These are phyloP conservation scores for Trichoderma koningii DNA, from an alignment of 2,329 filamentous ascomycete genomes.

Conservation along the genomic window DNA sequence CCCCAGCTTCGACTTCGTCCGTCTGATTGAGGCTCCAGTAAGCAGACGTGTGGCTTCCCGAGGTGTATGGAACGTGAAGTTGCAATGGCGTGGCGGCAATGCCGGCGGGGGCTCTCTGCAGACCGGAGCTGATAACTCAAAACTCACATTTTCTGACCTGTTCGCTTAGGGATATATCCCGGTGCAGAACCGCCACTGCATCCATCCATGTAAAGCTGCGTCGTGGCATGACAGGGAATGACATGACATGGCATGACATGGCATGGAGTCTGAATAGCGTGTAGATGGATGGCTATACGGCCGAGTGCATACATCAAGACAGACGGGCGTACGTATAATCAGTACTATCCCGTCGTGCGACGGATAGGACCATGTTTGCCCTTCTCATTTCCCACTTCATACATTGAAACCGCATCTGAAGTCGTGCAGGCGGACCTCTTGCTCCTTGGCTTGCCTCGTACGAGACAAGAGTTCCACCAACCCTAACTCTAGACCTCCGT, in stretches of 20 bases:
- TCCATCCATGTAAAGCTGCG: background rate
- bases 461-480: background rate
- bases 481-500: background rate
- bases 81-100: background rate
- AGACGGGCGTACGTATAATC: background rate
- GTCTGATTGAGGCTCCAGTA: background rate
- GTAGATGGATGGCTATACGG: background rate
- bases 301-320: background rate
- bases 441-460: background rate
- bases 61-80: conserved; percentile 7
- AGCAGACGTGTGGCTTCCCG: background rate
- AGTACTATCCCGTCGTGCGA: background rate
- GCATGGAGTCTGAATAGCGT: background rate
- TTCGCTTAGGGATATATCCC: background rate
- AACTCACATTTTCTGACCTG: conserved; percentile 1
- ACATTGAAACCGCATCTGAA: background rate
- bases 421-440: background rate
- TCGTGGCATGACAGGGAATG: background rate
- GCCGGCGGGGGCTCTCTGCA: background rate
- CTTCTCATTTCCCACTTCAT: background rate
- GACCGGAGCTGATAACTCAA: conserved; percentile 12
- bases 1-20: background rate
- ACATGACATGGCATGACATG: background rate
- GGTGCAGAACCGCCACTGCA: background rate
- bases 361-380: background rate